Percentiles rank a stretch among this genome's conserved stretches.
These are phyloP conservation scores for Protomyces inouyei DNA, from an alignment of 1,139 yeast genomes.

Conservation along the genomic window DNA sequence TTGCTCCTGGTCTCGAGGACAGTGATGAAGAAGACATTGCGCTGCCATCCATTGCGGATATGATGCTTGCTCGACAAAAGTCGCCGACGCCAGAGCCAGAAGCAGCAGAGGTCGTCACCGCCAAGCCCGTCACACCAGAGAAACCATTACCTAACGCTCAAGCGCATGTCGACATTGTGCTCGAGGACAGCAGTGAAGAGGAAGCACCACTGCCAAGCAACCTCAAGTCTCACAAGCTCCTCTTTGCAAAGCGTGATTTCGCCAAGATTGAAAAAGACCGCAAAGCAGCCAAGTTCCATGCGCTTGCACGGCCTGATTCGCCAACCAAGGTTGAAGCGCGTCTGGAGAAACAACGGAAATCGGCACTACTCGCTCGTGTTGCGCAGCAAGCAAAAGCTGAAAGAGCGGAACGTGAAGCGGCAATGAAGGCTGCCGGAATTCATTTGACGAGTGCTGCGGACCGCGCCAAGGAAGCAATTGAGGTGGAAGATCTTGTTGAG, in stretches of 20 bases:
- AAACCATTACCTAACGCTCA: neutral
- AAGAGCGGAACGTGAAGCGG: conserved; percentile 35
- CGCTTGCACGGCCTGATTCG: conserved; percentile 26
- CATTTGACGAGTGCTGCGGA: conserved; percentile 36
- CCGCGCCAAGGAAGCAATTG: conserved; percentile 37
- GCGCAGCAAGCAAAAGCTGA: conserved; percentile 38
- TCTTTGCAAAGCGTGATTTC: conserved; percentile 7
- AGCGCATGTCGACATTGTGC: conserved; percentile 1
- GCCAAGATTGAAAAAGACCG: conserved; percentile 16
- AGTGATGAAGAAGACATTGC: conserved; percentile 13
- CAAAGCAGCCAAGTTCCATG: conserved; percentile 23
- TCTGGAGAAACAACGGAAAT: conserved; percentile 29
- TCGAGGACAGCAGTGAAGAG: conserved; percentile 11
- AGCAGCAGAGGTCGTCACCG: neutral
- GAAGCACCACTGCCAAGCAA: neutral
- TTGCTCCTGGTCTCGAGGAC: conserved; percentile 13
- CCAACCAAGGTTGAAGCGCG: conserved; percentile 28
- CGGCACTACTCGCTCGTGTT: conserved; percentile 33
- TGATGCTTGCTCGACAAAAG: neutral
- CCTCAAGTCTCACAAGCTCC: conserved; percentile 12
- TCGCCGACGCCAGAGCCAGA: neutral
- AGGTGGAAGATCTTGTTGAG: conserved; percentile 53
- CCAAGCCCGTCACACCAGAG: neutral
- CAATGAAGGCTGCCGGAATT: conserved; percentile 38
- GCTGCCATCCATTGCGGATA: neutral